Evolutionary conservation across 2,329 filamentous ascomycete genomes (phyloP).

Genomic region (Cadophora sp.): DNA sequence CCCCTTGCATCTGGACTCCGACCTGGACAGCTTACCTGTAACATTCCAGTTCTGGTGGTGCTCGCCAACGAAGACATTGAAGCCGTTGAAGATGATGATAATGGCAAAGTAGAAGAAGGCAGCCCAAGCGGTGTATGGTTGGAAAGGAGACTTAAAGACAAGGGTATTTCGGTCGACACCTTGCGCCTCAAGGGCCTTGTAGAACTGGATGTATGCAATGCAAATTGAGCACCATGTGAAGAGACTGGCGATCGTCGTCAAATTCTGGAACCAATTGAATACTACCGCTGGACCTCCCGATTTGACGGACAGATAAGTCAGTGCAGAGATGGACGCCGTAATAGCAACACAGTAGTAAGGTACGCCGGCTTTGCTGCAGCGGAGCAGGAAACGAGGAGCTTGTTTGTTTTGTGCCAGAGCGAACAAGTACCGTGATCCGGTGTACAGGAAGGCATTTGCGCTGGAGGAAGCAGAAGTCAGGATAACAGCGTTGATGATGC

Average conservation of each 20-base stretch:
- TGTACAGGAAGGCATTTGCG: slow-evolving; percentile 42
- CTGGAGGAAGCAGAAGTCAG: slow-evolving; percentile 63
- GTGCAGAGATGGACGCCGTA: slow-evolving; percentile 70
- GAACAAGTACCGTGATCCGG: slow-evolving; percentile 43
- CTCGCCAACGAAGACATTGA: slow-evolving; percentile 74
- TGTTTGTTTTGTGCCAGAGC: slow-evolving; percentile 67
- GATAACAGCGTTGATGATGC: slow-evolving; percentile 77
- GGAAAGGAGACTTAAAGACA: slow-evolving; percentile 72
- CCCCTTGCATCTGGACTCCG: background rate
- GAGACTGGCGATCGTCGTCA: slow-evolving; percentile 76
- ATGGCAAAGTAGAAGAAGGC: slow-evolving; percentile 67
- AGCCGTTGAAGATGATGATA: slow-evolving; percentile 79
- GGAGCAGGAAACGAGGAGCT: slow-evolving; percentile 64
- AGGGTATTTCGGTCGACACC: slow-evolving; percentile 70
- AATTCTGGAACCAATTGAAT: slow-evolving; percentile 52
- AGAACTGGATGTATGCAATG: slow-evolving; percentile 74
- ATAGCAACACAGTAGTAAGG: slow-evolving; percentile 72
- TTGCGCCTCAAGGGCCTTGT: slow-evolving; percentile 72
- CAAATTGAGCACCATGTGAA: slow-evolving; percentile 76
- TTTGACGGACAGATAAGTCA: slow-evolving; percentile 73
- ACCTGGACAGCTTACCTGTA: slow-evolving; percentile 48
- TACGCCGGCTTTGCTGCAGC: slow-evolving; percentile 69
- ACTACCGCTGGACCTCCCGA: slow-evolving; percentile 55
- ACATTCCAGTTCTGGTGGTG: slow-evolving; percentile 64
- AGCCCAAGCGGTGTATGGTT: slow-evolving; percentile 75